Evolutionary conservation across 345 rosid genomes (phyloP).

Genomic region (Triadica sebifera): DNA sequence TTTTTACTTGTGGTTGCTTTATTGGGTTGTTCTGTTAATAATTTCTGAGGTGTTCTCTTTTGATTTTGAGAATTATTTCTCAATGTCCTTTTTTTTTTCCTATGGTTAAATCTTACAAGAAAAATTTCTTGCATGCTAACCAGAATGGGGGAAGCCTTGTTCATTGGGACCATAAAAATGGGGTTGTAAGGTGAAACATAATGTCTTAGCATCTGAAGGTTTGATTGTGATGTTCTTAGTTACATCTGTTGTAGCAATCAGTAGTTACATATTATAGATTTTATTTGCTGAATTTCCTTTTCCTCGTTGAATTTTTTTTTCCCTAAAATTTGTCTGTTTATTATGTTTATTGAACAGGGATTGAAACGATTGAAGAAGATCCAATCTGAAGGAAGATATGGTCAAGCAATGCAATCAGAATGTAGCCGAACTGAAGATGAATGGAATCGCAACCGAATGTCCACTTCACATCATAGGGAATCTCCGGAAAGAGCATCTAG

Average conservation of each 20-base stretch:
- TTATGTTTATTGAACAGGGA: conserved; percentile 34
- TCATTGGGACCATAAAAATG: too few relatives aligned
- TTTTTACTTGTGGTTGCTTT: too few relatives aligned
- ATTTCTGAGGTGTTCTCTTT: too few relatives aligned
- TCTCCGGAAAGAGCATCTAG: conserved; percentile 25
- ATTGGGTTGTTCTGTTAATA: too few relatives aligned
- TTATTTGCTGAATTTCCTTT: background rate
- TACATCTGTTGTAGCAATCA: background rate
- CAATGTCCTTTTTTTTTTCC: background rate
- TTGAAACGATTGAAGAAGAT: conserved; percentile 60
- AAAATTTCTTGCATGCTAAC: background rate
- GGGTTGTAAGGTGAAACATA: background rate
- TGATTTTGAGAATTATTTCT: too few relatives aligned
- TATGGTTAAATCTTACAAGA: background rate
- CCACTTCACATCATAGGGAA: conserved; percentile 29
- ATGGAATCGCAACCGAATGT: conserved; percentile 17
- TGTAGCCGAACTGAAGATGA: conserved; percentile 33
- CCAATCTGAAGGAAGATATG: conserved; percentile 40
- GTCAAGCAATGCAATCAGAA: conserved; percentile 29
- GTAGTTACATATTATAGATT: background rate
- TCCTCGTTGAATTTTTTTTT: background rate
- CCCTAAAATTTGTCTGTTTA: too few relatives aligned
- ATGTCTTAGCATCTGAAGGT: background rate
- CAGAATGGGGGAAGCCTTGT: background rate
- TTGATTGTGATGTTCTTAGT: background rate